A percentile compares a stretch with the other conserved stretches of the same genome.
phyloP scores from a whole-genome alignment of 495 filamentous ascomycete genomes.

The Recurvomyces mirabilis region DNA sequence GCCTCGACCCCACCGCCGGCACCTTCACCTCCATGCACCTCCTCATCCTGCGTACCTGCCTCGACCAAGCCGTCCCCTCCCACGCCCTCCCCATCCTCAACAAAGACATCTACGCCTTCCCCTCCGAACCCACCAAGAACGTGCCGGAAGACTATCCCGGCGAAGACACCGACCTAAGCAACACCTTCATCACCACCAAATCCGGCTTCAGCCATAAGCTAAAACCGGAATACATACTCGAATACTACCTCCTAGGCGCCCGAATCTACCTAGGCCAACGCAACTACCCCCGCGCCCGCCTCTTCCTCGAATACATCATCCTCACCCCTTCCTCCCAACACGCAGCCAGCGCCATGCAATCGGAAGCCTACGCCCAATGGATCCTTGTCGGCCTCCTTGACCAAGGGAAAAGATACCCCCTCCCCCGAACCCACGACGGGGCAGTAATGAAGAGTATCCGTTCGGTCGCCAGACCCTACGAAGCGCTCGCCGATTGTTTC shows the following conservation, averaged over 20 bases:
- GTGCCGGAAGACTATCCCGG: constrained; percentile 22
- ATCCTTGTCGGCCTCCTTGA: constrained; percentile 63
- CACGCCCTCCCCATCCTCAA: constrained; percentile 56
- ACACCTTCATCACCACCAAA: constrained; percentile 43
- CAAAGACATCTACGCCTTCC: constrained; percentile 55
- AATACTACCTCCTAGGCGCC: constrained; percentile 69
- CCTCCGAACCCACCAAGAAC: constrained; percentile 25
- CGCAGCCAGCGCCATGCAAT: constrained; percentile 61
- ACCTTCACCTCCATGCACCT: constrained; percentile 61
- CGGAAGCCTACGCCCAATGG: constrained; percentile 92
- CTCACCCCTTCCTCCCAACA: constrained; percentile 47
- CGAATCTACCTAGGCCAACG: constrained; percentile 65
- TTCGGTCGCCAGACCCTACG: constrained; percentile 56
- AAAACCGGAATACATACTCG: constrained; percentile 47
- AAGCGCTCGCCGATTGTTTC: constrained; percentile 57
- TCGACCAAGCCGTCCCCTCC: constrained; percentile 42
- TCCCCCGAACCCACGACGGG: constrained; percentile 37
- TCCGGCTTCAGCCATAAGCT: constrained; percentile 48
- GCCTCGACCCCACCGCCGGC: constrained; percentile 58
- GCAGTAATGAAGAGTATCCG: constrained; percentile 46
- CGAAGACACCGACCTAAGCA: constrained; percentile 24
- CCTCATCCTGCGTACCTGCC: constrained; percentile 48
- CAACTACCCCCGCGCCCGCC: constrained; percentile 59
- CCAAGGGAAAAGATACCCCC: constrained; percentile 49
- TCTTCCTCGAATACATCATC: constrained; percentile 59